These are phyloP conservation scores for Kurtzmaniella fragi DNA, from an alignment of 805 yeast species.

Conservation along the genomic window DNA sequence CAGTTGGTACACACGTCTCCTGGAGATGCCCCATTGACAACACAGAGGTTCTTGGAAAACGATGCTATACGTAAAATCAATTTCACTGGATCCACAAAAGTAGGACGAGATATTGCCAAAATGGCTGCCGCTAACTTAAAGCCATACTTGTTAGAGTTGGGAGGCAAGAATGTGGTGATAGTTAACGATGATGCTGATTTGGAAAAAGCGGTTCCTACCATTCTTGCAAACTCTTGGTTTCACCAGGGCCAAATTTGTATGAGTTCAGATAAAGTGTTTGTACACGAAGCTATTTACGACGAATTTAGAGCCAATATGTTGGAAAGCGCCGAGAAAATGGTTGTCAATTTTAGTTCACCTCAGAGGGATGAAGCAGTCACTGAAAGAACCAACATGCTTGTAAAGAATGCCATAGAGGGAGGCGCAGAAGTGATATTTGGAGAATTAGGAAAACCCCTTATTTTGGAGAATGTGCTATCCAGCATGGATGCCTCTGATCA, in stretches of 20 bases:
- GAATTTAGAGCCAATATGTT: slow-evolving; percentile 16
- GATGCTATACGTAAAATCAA: slow-evolving; percentile 29
- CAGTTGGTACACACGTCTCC: slow-evolving; percentile 29
- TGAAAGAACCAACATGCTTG: slow-evolving; percentile 14
- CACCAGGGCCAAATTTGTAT: slow-evolving; percentile 44
- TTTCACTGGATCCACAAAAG: slow-evolving; percentile 43
- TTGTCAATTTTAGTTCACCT: slow-evolving; percentile 14
- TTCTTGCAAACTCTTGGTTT: slow-evolving; percentile 32
- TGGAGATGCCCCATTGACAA: slow-evolving; percentile 17
- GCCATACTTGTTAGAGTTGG: slow-evolving; percentile 40
- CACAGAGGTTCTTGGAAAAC: slow-evolving; percentile 21
- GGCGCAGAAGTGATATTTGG: slow-evolving; percentile 33
- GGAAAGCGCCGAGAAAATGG: slow-evolving; percentile 9
- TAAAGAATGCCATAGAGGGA: slow-evolving; percentile 30
- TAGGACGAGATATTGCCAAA: slow-evolving; percentile 32
- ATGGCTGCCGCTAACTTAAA: slow-evolving; percentile 33
- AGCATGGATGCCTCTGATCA: slow-evolving; percentile 21
- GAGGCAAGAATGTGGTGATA: slow-evolving; percentile 39
- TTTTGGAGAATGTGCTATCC: slow-evolving; percentile 25
- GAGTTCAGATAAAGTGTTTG: slow-evolving; percentile 2
- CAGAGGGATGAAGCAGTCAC: slow-evolving; percentile 27
- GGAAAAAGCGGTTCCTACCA: slow-evolving; percentile 19
- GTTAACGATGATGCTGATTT: slow-evolving; percentile 30
- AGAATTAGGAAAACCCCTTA: slow-evolving; percentile 18
- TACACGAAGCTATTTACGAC: slow-evolving; percentile 17